Conservation (phyloP, 495 filamentous ascomycete species). For the Thermothielavioides terrestris region DNA sequence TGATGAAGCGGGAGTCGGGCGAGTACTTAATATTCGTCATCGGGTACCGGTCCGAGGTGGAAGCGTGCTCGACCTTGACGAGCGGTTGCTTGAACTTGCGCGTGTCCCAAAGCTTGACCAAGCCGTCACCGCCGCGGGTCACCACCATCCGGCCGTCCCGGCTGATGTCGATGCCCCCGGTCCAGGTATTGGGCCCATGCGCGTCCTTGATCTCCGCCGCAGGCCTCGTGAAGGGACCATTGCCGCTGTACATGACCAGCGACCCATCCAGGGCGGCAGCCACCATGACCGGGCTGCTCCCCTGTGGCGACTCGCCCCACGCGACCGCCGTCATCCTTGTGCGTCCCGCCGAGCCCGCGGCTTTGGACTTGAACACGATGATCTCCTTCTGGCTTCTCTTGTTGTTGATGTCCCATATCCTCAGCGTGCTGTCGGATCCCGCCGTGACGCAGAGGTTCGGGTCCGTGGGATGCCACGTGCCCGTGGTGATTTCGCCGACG, state of each 20-base stretch:
- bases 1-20: conserved; percentile 67
- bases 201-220: conserved; percentile 80
- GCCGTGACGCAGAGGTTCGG: conserved; percentile 77
- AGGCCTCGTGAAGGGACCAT: conserved; percentile 80
- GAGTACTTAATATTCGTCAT: conserved; percentile 84
- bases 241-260: conserved; percentile 83
- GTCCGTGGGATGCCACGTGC: conserved; percentile 81
- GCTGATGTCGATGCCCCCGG: conserved; percentile 86
- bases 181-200: conserved; percentile 80
- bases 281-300: conserved; percentile 69
- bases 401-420: conserved; percentile 93
- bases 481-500: conserved; percentile 77
- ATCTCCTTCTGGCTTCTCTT: conserved; percentile 83
- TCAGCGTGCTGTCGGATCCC: conserved; percentile 83
- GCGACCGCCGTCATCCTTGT: conserved; percentile 88
- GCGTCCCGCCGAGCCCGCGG: conserved; percentile 75
- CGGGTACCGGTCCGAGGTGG: conserved; percentile 74
- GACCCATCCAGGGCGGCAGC: conserved; percentile 85
- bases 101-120: conserved; percentile 86
- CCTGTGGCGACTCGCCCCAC: conserved; percentile 74
- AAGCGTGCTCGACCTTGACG: conserved; percentile 65
- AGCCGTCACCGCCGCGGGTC: conserved; percentile 79
- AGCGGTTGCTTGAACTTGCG: conserved; percentile 90
- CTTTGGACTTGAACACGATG: conserved; percentile 86
- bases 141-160: conserved; percentile 81